Evolutionary conservation across 1,284 basidiomycete species (phyloP).

Genomic region (Chalciporus piperatoides): DNA sequence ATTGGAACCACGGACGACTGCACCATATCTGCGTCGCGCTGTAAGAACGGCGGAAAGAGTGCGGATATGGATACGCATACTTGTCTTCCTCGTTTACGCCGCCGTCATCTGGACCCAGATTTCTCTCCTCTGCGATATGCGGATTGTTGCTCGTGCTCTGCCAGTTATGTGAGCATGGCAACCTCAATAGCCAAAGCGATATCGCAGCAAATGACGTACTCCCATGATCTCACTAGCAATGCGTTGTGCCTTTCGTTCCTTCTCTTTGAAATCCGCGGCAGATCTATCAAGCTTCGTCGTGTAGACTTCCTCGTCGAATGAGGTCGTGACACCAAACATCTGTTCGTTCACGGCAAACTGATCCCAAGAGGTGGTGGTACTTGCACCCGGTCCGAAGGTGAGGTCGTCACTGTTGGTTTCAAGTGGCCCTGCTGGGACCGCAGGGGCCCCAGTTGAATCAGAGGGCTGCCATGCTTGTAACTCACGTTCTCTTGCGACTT

Average conservation of each 20-base stretch:
- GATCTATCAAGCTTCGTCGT: constrained; percentile 91
- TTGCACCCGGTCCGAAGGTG: constrained; percentile 60
- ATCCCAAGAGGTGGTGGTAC: constrained; percentile 69
- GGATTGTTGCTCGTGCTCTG: constrained; percentile 71
- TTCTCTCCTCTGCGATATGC: constrained; percentile 91
- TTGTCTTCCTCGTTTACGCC: constrained; percentile 93
- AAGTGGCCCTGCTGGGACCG: constrained; percentile 19
- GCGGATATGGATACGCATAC: constrained; percentile 41
- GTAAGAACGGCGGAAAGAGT: constrained; percentile 18
- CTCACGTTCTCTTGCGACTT: constrained; percentile 67
- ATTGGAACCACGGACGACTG: constrained; percentile 82
- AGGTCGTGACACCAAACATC: constrained; percentile 88
- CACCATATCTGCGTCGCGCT: constrained; percentile 68
- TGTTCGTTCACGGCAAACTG: constrained; percentile 95
- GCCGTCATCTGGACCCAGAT: constrained; percentile 63
- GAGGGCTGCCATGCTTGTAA: constrained; percentile 76
- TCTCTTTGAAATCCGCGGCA: constrained; percentile 83
- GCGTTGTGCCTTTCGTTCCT: constrained; percentile 83
- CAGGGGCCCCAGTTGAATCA: constrained; percentile 24
- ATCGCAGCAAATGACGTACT: constrained; percentile 42
- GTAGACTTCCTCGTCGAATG: constrained; percentile 93
- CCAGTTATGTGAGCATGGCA: constrained; percentile 7
- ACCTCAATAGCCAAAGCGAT: background rate
- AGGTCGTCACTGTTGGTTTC: constrained; percentile 51
- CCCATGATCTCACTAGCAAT: constrained; percentile 90